Evolutionary conservation across 2,329 filamentous ascomycete species (phyloP).

Genomic region (Cytospora leucostoma): DNA sequence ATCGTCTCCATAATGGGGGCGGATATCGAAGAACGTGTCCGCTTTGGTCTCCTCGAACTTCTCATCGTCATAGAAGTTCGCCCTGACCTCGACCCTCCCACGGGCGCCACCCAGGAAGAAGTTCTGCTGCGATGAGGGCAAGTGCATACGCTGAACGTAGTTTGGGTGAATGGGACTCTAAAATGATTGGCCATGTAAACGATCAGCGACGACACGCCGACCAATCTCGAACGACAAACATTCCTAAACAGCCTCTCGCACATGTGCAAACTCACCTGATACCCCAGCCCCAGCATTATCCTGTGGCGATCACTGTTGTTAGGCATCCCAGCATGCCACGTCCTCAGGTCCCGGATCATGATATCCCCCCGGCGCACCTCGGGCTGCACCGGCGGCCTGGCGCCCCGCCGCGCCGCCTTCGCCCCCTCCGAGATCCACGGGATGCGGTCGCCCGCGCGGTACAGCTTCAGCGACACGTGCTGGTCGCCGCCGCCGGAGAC

Average conservation of each 20-base stretch:
- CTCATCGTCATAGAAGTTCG: slow-evolving; percentile 28
- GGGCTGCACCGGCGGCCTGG: slow-evolving; percentile 35
- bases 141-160: slow-evolving; percentile 30
- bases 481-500: slow-evolving; percentile 27
- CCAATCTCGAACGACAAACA: neutral
- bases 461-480: slow-evolving; percentile 6
- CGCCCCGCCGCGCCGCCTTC: slow-evolving; percentile 30
- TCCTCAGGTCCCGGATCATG: slow-evolving; percentile 36
- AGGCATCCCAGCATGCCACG: slow-evolving; percentile 40
- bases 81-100: slow-evolving; percentile 29
- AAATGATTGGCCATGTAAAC: neutral
- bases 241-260: neutral
- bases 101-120: slow-evolving; percentile 29
- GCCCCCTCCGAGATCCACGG: slow-evolving; percentile 27
- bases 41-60: slow-evolving; percentile 21
- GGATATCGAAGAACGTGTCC: slow-evolving; percentile 27
- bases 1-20: slow-evolving; percentile 20
- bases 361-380: slow-evolving; percentile 33
- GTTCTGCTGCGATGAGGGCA: slow-evolving; percentile 27
- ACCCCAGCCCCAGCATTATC: slow-evolving; percentile 35
- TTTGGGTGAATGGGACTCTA: slow-evolving; percentile 31
- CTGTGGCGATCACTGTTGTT: slow-evolving; percentile 33
- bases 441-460: slow-evolving; percentile 20
- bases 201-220: neutral
- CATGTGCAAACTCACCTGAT: slow-evolving; percentile 28